Conservation (phyloP, 805 yeast species). For the Saccharomycopsis guyanensis region DNA sequence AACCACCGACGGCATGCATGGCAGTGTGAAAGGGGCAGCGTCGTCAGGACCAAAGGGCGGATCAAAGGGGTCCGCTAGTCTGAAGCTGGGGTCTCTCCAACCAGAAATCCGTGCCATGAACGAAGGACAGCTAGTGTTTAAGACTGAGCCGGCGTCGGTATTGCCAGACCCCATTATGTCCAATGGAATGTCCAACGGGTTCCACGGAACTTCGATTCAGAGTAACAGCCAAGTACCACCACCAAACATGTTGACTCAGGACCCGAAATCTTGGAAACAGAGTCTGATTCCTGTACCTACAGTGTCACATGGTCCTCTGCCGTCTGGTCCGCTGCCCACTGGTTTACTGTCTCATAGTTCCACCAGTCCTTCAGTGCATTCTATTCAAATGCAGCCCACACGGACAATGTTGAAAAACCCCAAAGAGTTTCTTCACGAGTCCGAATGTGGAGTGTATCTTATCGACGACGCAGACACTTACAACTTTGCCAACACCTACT, state of each 20-base stretch:
- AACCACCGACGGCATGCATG: neutral
- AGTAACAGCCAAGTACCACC: neutral
- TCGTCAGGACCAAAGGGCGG: neutral
- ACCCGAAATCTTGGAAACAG: neutral
- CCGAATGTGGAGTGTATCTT: slow-evolving; percentile 3
- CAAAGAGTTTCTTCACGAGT: neutral
- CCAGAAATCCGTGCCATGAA: neutral
- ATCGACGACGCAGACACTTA: slow-evolving; percentile 5
- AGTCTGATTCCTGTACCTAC: neutral
- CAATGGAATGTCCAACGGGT: neutral
- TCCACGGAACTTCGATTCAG: neutral
- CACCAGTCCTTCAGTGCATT: neutral
- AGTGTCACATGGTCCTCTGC: no score
- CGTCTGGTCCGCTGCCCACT: no score
- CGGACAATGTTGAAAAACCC: neutral
- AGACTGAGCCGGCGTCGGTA: neutral
- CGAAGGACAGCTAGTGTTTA: neutral
- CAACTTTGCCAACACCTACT: slow-evolving; percentile 10
- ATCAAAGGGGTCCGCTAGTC: neutral
- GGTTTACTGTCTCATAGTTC: no score
- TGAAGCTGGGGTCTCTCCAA: no score
- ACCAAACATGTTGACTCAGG: neutral
- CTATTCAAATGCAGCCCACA: neutral
- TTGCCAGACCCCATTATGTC: no score
- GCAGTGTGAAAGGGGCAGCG: neutral